Evolutionary conservation across 257 asterid species (phyloP).

Genomic region (Lycium ferocissimum): DNA sequence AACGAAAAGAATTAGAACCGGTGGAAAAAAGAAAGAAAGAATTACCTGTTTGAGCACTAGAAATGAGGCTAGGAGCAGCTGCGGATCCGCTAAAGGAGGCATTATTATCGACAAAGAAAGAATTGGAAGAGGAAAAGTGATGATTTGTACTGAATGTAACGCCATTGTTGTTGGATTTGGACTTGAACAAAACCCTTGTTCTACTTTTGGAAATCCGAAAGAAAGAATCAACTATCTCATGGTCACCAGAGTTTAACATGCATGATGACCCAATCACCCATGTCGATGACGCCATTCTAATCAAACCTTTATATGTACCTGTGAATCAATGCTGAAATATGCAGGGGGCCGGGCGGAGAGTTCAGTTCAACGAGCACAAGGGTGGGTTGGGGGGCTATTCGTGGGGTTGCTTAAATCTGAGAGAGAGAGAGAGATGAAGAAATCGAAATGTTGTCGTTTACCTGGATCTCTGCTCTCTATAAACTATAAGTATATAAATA

Average conservation of each 20-base stretch:
- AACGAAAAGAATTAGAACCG: not conserved
- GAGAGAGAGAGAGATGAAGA: slow-evolving; percentile 44
- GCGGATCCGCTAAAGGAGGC: not conserved
- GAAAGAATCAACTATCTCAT: slow-evolving; percentile 16
- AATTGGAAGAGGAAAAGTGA: slow-evolving; percentile 7
- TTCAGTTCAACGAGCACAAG: slow-evolving; percentile 32
- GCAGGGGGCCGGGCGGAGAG: not conserved
- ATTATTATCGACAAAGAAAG: not conserved
- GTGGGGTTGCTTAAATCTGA: slow-evolving; percentile 55
- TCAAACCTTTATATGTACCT: too few species aligned
- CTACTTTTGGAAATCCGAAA: not conserved
- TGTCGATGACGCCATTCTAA: slow-evolving; percentile 59
- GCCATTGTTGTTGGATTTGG: not conserved
- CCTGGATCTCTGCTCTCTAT: slow-evolving; percentile 22
- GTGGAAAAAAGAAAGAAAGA: not conserved
- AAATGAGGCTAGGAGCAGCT: not conserved
- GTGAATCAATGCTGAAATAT: not conserved
- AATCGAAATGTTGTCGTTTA: slow-evolving; percentile 39
- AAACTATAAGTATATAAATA: not conserved
- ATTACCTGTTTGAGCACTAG: slow-evolving; percentile 27
- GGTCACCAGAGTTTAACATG: slow-evolving; percentile 11
- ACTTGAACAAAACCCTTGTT: slow-evolving; percentile 21
- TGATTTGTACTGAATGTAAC: not conserved
- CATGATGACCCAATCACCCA: slow-evolving; percentile 33
- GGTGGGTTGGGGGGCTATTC: slow-evolving; percentile 22